Percentiles rank a stretch among this genome's conserved stretches.
These are phyloP conservation scores for Termitomyces sp. DNA, from an alignment of 1,284 basidiomycete genomes.

Conservation along the genomic window DNA sequence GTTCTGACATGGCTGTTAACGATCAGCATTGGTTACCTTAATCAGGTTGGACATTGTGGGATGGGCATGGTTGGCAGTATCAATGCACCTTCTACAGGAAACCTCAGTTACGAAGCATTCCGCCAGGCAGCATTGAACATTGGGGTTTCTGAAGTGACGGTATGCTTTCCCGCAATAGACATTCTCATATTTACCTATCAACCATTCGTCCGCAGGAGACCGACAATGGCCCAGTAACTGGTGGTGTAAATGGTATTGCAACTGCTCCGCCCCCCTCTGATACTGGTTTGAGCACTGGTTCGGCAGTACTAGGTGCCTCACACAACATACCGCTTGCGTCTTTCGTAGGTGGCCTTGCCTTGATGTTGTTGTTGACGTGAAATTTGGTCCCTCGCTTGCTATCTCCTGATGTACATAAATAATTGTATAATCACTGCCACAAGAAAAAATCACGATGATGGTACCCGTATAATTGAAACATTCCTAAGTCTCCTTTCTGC, in stretches of 20 bases:
- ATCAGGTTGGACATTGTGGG: conserved; percentile 43
- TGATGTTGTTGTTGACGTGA: not conserved
- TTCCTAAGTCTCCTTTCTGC: not conserved
- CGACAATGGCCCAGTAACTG: conserved; percentile 30
- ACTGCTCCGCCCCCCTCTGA: conserved; percentile 23
- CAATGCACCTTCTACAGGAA: conserved; percentile 54
- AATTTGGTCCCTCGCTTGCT: not conserved
- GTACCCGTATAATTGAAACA: not conserved
- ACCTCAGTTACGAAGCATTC: conserved; percentile 48
- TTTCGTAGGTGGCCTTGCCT: conserved; percentile 14
- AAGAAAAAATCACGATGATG: not conserved
- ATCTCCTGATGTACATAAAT: not conserved
- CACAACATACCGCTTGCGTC: conserved; percentile 19
- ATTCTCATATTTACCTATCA: not conserved
- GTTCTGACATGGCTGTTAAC: not conserved
- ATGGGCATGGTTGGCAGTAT: conserved; percentile 61
- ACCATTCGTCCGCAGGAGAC: conserved; percentile 25
- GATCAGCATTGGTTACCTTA: not conserved
- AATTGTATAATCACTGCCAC: not conserved
- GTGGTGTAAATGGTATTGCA: conserved; percentile 39
- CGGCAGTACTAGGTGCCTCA: conserved; percentile 10
- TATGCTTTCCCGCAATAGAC: not conserved
- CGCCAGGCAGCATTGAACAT: conserved; percentile 34
- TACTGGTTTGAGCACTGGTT: conserved; percentile 1
- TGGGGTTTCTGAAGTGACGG: conserved; percentile 26